Base-by-base conservation (phyloP, 176 grass and related monocot species). In the Musa itinerans region DNA sequence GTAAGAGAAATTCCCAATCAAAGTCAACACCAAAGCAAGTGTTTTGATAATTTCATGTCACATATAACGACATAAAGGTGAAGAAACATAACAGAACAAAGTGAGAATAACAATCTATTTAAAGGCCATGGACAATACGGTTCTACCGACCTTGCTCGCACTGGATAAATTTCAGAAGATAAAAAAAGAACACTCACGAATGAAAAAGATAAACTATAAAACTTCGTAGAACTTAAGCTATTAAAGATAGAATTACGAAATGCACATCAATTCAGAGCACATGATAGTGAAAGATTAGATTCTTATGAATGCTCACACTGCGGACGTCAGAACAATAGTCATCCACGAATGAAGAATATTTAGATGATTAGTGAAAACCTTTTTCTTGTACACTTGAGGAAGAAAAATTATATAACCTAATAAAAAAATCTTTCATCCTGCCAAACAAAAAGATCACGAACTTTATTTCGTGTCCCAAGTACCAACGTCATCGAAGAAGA, bases 91-190 rank as follows among this genome's bases (percentile, higher is more conserved):
- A 79, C 49, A 65, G 53, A 74, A 74, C 72, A 63, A 74, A 71
- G 74, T 1, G 67, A 76, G 72, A 64, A 54, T 54, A 85, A 50
- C 55, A 79, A 67, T 78, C 50, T 24, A 65, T 19, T 53, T 64
- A 53, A 53, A 20, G 26, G 27, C 27, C 14, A 61, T 20, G 43
- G 26, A 34, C 17, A 15, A 53, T 69, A 52, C 76, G 72, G 29
- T 52, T 87, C 85, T 73, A 90, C 59, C 75, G 82, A 68, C 79
- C 80, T 69, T 78, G 71, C 82, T 76, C 64, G 79, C 54, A 73
- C 68, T 65, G 80, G 29, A 19, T 19, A 69, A 69, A 14, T 43
- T 16, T 49, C 20, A 53, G 3, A 72, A 12, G n/a, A 57, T 2
- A 57, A 57, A 72, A 53, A 10, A 55, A 54, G n/a, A 11, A 54